Evolutionary conservation across 2,329 filamentous ascomycete genomes (phyloP).

Genomic region (Geosmithia morbida): DNA sequence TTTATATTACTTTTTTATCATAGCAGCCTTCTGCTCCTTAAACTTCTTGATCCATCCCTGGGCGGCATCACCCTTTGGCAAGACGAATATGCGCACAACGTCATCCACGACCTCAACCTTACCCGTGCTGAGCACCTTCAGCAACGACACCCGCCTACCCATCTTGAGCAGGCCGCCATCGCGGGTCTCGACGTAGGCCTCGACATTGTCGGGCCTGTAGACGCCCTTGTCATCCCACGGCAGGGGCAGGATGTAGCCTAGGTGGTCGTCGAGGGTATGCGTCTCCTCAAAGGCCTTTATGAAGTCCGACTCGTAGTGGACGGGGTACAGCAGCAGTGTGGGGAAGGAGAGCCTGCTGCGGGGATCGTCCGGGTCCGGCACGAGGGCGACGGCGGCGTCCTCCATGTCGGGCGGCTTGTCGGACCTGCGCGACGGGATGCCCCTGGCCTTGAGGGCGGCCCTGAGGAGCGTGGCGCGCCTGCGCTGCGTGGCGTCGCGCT

Average conservation of each 20-base stretch:
- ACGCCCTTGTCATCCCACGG: slow-evolving; percentile 66
- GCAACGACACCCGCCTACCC: slow-evolving; percentile 66
- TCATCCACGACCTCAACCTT: slow-evolving; percentile 83
- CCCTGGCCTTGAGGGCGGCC: slow-evolving; percentile 53
- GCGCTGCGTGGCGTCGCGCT: slow-evolving; percentile 37
- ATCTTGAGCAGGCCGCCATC: slow-evolving; percentile 75
- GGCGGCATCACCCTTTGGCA: slow-evolving; percentile 55
- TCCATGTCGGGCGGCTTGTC: slow-evolving; percentile 71
- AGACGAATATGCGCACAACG: slow-evolving; percentile 66
- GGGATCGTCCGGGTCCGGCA: slow-evolving; percentile 59
- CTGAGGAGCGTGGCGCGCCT: slow-evolving; percentile 46
- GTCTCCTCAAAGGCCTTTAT: slow-evolving; percentile 76
- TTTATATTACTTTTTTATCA: slow-evolving; percentile 13
- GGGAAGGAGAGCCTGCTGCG: slow-evolving; percentile 63
- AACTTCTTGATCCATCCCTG: slow-evolving; percentile 67
- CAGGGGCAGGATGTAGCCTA: slow-evolving; percentile 73
- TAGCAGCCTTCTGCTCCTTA: slow-evolving; percentile 55
- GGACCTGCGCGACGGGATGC: slow-evolving; percentile 51
- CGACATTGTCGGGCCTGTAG: slow-evolving; percentile 52
- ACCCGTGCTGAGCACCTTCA: slow-evolving; percentile 60
- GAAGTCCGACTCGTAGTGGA: slow-evolving; percentile 73
- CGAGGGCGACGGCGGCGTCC: slow-evolving; percentile 59
- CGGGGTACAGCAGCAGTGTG: slow-evolving; percentile 71
- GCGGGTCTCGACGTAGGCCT: slow-evolving; percentile 80
- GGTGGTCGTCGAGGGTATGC: slow-evolving; percentile 60